These are phyloP conservation scores for Loxodes magnus DNA, from an alignment of 73 alveolate species.

Conservation along the genomic window DNA sequence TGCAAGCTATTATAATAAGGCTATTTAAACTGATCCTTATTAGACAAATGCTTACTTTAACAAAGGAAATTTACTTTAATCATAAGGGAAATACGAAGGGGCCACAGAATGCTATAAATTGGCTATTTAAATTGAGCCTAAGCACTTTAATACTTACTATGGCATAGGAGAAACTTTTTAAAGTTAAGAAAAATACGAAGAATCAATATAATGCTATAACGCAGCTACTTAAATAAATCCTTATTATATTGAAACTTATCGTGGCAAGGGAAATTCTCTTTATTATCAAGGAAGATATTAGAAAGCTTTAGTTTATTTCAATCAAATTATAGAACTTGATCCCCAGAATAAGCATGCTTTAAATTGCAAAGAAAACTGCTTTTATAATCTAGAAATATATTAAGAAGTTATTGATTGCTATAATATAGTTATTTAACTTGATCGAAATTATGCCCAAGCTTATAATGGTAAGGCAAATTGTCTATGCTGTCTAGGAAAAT, in stretches of 20 bases:
- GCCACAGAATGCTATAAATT: slow-evolving; percentile 22
- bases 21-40: slow-evolving; percentile 31
- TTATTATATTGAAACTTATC: too few species aligned
- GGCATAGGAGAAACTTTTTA: slow-evolving; percentile 25
- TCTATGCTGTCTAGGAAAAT: neutral
- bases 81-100: slow-evolving; percentile 24
- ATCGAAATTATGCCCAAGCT: neutral
- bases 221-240: neutral
- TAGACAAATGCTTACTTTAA: slow-evolving; percentile 27
- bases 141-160: slow-evolving; percentile 24
- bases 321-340: too few species aligned
- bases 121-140: slow-evolving; percentile 21
- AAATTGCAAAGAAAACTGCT: too few species aligned
- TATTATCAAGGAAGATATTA: too few species aligned
- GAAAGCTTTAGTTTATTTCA: too few species aligned
- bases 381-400: too few species aligned
- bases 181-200: slow-evolving; percentile 17
- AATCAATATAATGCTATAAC: slow-evolving; percentile 8
- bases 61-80: slow-evolving; percentile 35
- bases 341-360: too few species aligned
- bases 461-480: neutral
- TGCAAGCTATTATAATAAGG: slow-evolving; percentile 30
- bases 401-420: neutral
- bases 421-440: neutral
- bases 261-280: too few species aligned